phyloP scores from a whole-genome alignment of 257 asterid species.

The Schizonepeta tenuifolia region DNA sequence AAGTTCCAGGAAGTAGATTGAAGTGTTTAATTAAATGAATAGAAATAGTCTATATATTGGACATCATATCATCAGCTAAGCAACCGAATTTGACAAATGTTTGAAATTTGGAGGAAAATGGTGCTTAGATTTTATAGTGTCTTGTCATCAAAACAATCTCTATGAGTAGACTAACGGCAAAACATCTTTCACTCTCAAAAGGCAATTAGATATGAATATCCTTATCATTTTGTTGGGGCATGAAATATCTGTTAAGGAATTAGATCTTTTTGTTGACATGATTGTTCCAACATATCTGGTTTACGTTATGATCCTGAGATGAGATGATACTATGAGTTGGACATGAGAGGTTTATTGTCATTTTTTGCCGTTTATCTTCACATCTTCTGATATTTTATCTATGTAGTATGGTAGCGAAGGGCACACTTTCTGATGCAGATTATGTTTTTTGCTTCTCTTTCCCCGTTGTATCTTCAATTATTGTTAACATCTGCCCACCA shows the following conservation, averaged over 20 bases:
- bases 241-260: neutral
- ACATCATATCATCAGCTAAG: constrained; percentile 1
- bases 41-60: constrained; percentile 8
- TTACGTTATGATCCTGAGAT: neutral
- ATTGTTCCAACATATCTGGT: neutral
- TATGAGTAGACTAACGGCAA: neutral
- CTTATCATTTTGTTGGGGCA: neutral
- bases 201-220: neutral
- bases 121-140: neutral
- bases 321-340: constrained; percentile 16
- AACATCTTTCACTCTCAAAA: neutral
- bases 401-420: neutral
- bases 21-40: neutral
- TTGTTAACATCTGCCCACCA: too few species aligned
- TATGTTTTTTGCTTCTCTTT: neutral
- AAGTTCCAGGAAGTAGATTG: neutral
- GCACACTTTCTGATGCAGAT: neutral
- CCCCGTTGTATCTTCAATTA: neutral
- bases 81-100: constrained; percentile 17
- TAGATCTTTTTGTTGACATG: neutral
- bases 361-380: neutral
- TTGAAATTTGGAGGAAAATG: neutral
- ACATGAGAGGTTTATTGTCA: constrained; percentile 21
- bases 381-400: neutral
- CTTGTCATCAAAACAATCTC: constrained; percentile 1